Conservation (phyloP, 1,284 basidiomycete species). For the Ustilago tritici region DNA sequence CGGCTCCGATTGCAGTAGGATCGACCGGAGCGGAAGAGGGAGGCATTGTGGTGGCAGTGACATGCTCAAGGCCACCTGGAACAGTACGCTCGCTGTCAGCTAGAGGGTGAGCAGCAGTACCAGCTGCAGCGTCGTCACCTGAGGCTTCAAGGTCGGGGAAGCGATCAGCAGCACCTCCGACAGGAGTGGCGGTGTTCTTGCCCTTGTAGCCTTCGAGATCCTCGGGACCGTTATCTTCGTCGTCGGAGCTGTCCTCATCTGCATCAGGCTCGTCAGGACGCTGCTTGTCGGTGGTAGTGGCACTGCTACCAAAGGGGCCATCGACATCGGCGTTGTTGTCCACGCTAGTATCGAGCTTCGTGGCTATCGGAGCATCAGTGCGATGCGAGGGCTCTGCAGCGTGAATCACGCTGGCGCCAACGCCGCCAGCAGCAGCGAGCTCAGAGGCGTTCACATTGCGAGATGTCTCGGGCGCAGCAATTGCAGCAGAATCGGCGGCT, state of each 20-base stretch:
- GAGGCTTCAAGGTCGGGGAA: constrained; percentile 35
- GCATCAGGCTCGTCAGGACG: constrained; percentile 53
- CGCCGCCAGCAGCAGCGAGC: constrained; percentile 21
- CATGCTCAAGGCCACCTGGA: constrained; percentile 41
- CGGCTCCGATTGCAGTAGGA: constrained; percentile 36
- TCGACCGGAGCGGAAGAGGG: constrained; percentile 35
- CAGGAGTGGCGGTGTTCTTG: constrained; percentile 21
- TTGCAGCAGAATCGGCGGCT: constrained; percentile 4
- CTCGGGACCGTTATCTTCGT: constrained; percentile 61
- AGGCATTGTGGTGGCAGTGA: constrained; percentile 19
- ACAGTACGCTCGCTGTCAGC: constrained; percentile 30
- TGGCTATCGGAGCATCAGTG: constrained; percentile 4
- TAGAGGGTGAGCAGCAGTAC: constrained; percentile 4
- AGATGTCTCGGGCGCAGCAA: constrained; percentile 66
- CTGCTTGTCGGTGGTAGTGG: constrained; percentile 19
- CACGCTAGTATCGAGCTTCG: constrained; percentile 17
- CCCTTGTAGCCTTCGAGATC: constrained; percentile 51
- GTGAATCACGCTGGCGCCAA: constrained; percentile 17
- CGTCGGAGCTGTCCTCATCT: constrained; percentile 56
- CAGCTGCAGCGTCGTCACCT: not conserved
- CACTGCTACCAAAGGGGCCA: constrained; percentile 30
- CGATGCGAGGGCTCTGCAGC: constrained; percentile 18
- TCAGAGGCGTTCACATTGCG: constrained; percentile 21
- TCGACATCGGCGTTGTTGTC: constrained; percentile 9
- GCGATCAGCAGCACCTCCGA: constrained; percentile 32